Evolutionary conservation across 2,329 filamentous ascomycete species (phyloP), one percentile per base, ranked within the genome.

Genomic region (Calycina herbarum): DNA sequence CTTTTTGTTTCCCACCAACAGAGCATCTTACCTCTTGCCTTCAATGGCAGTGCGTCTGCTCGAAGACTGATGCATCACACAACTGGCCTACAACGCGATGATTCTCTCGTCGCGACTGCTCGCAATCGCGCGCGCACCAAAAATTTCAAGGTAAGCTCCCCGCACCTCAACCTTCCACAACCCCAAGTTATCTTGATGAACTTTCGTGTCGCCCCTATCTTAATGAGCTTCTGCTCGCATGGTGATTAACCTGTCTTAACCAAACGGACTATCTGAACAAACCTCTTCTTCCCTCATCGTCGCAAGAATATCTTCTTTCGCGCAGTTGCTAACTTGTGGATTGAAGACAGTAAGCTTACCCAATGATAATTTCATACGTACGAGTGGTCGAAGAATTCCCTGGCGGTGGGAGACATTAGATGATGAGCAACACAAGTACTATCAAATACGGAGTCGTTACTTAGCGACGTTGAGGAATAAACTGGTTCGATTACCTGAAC

Each of bases 201-300:
- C 76, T 78, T 76, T 78, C 76, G 79, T 83, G 83, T 85, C 83
- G 83, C 83, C 83, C 83, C 83, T 84, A 83, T 82, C 83, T 82
- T 83, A 85, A 79, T 11, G 45, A 51, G 45, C 45, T 24, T 51
- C 27, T 24, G 45, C 71, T 75, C 74, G 73, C 67, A 80, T 86
- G 83, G 82, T 85, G 83, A 85, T 81, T 77, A 81, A 85, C 83
- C 83, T 79, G 82, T 85, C 82, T 81, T 79, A 57, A 78, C 83
- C 83, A 85, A 85, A 83, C 78, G 82, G 82, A 85, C 81, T 76
- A 71, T 76, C 82, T 83, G 81, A 83, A 33, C 27, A 57, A 27
- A 61, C n/a, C 68, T 69, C 54, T 51, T 24, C 45, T 51, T 51
- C 20, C 20, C 45, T 20, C 20, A 51, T 51, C n/a, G 20, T 24